phyloP scores from a whole-genome alignment of 2,329 filamentous ascomycete genomes.

The Fusarium globosum region DNA sequence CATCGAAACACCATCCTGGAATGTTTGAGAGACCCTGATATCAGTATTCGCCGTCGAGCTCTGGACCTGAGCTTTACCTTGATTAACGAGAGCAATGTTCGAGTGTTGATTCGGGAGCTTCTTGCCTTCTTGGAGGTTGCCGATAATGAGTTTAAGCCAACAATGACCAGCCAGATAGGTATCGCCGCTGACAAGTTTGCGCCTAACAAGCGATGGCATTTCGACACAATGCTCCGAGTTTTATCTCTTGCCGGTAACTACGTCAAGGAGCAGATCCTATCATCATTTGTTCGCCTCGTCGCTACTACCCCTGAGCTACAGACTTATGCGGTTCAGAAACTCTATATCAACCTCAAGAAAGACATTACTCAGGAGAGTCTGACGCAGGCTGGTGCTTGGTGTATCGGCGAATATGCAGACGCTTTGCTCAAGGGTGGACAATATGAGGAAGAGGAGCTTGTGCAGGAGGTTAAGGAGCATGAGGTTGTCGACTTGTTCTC shows the following conservation, averaged over 20 bases:
- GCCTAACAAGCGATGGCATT: constrained; percentile 97
- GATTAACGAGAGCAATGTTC: constrained; percentile 96
- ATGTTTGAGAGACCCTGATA: constrained; percentile 95
- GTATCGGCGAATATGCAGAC: constrained; percentile 97
- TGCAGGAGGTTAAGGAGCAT: constrained; percentile 81
- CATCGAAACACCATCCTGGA: constrained; percentile 98
- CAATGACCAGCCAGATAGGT: constrained; percentile 98
- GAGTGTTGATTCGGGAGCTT: constrained; percentile 91
- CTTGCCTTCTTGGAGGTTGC: constrained; percentile 96
- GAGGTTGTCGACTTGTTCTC: constrained; percentile 95
- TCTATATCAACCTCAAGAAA: constrained; percentile 90
- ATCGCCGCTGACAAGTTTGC: constrained; percentile 96
- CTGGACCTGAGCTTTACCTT: constrained; percentile 97
- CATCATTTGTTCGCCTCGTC: constrained; percentile 94
- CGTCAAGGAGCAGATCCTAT: constrained; percentile 97
- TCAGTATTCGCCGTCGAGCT: constrained; percentile 95
- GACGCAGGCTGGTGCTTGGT: constrained; percentile 94
- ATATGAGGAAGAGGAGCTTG: constrained; percentile 93
- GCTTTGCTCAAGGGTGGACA: constrained; percentile 87
- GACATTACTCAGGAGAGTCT: constrained; percentile 98
- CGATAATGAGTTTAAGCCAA: constrained; percentile 98
- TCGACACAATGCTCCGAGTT: constrained; percentile 96
- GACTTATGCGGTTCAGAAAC: constrained; percentile 95
- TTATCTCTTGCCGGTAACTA: constrained; percentile 94
- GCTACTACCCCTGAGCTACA: constrained; percentile 95